phyloP scores from a whole-genome alignment of 139 green algal species.

The Tetraselmis chui region DNA sequence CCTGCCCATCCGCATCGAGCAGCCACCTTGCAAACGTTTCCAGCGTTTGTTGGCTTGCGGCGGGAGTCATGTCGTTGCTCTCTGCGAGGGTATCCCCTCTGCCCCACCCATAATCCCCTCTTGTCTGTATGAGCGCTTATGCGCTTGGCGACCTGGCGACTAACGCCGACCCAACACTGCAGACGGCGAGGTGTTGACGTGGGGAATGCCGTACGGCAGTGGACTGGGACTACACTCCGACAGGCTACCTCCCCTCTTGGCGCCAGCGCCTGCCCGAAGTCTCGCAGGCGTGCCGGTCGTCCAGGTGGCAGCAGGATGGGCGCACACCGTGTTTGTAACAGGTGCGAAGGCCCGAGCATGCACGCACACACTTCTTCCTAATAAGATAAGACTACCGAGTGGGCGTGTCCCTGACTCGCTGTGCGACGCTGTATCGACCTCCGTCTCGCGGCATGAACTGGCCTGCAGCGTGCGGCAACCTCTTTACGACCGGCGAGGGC shows the following conservation, averaged over 20 bases:
- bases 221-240: too few species aligned
- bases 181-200: background rate
- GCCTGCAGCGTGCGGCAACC: background rate
- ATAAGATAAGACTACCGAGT: too few species aligned
- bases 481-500: background rate
- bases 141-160: background rate
- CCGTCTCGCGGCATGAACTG: too few species aligned
- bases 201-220: too few species aligned
- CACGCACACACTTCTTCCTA: too few species aligned
- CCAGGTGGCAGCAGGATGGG: background rate
- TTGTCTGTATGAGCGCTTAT: background rate
- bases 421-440: too few species aligned
- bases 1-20: background rate
- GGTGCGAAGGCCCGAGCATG: background rate
- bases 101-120: background rate
- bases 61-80: background rate
- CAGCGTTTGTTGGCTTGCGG: background rate
- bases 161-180: background rate
- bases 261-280: too few species aligned
- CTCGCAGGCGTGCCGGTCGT: background rate
- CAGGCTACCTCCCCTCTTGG: background rate
- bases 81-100: background rate
- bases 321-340: background rate
- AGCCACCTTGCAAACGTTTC: background rate
- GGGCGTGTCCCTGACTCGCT: too few species aligned